phyloP scores from a whole-genome alignment of 129 eudicot species.

The Flaveria linearis region DNA sequence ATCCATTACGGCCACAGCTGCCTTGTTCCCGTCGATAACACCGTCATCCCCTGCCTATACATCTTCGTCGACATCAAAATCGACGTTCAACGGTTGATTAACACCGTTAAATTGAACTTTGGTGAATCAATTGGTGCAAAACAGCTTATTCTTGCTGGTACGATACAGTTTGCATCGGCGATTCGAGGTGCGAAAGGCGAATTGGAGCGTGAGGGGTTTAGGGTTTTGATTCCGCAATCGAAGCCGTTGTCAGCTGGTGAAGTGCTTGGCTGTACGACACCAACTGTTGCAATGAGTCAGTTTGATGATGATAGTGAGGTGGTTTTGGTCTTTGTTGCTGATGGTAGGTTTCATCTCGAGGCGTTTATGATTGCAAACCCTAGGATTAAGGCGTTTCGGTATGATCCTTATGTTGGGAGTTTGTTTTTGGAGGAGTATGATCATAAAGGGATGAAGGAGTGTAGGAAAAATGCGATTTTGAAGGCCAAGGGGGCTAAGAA shows the following conservation, averaged over 20 bases:
- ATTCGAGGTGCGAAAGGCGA: slow-evolving; percentile 77
- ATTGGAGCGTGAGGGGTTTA: slow-evolving; percentile 68
- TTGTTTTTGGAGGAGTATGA: slow-evolving; percentile 92
- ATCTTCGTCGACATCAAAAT: slow-evolving; percentile 80
- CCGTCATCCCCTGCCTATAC: slow-evolving; percentile 78
- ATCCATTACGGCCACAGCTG: slow-evolving; percentile 94
- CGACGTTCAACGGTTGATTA: slow-evolving; percentile 43
- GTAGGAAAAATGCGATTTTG: slow-evolving; percentile 65
- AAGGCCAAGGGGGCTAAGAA: slow-evolving; percentile 53
- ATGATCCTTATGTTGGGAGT: slow-evolving; percentile 82
- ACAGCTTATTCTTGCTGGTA: slow-evolving; percentile 64
- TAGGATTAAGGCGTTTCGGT: slow-evolving; percentile 65
- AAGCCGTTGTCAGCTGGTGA: slow-evolving; percentile 97
- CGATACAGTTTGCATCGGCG: slow-evolving; percentile 75
- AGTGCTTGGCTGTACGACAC: slow-evolving; percentile 89
- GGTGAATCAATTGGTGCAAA: background rate
- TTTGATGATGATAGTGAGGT: slow-evolving; percentile 28
- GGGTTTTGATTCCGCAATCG: slow-evolving; percentile 80
- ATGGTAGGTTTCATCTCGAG: slow-evolving; percentile 94
- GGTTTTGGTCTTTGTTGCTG: slow-evolving; percentile 83
- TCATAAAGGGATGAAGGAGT: slow-evolving; percentile 82
- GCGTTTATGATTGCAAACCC: slow-evolving; percentile 98
- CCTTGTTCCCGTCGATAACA: slow-evolving; percentile 76
- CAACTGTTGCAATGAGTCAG: slow-evolving; percentile 33
- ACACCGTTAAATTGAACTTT: slow-evolving; percentile 37